phyloP scores from a whole-genome alignment of 1,284 basidiomycete genomes.

The Cutaneotrichosporon cutaneum region DNA sequence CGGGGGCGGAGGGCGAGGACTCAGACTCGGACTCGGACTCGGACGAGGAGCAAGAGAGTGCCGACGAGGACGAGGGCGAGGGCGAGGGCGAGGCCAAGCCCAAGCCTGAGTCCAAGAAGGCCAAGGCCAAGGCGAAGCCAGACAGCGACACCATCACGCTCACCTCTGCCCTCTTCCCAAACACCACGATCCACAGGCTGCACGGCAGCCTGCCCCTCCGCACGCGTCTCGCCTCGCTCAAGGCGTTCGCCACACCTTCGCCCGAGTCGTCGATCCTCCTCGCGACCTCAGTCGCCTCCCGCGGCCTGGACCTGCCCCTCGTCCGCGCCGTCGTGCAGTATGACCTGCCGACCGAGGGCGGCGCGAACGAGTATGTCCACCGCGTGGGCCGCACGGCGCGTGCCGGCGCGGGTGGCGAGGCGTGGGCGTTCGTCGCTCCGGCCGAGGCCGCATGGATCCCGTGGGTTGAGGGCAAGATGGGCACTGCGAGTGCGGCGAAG shows the following conservation, averaged over 20 bases:
- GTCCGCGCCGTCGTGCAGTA: conserved; percentile 94
- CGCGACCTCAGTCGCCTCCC: conserved; percentile 95
- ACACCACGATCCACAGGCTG: conserved; percentile 80
- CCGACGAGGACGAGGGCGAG: conserved; percentile 34
- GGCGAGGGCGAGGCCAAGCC: conserved; percentile 34
- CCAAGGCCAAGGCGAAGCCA: conserved; percentile 26
- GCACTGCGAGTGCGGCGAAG: conserved; percentile 33
- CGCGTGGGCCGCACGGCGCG: conserved; percentile 95
- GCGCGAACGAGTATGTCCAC: conserved; percentile 95
- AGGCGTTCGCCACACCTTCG: conserved; percentile 65
- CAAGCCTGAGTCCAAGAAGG: conserved; percentile 22
- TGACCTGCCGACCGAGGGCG: conserved; percentile 95
- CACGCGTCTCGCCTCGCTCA: conserved; percentile 77
- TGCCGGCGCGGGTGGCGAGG: conserved; percentile 81
- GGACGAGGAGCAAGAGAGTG: conserved; percentile 38
- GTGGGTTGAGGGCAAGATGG: conserved; percentile 80
- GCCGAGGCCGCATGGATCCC: conserved; percentile 79
- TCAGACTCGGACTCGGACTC: too few species aligned
- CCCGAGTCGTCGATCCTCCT: conserved; percentile 67
- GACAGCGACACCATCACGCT: conserved; percentile 57
- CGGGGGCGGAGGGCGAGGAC: conserved; percentile 29
- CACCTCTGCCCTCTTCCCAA: conserved; percentile 74
- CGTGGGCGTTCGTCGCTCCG: conserved; percentile 89
- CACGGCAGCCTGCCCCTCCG: conserved; percentile 87
- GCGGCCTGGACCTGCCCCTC: conserved; percentile 95